Percentiles rank a stretch among this genome's conserved stretches.
Conservation (phyloP, 73 alveolate genomes). For the Strombidium stylifer region DNA sequence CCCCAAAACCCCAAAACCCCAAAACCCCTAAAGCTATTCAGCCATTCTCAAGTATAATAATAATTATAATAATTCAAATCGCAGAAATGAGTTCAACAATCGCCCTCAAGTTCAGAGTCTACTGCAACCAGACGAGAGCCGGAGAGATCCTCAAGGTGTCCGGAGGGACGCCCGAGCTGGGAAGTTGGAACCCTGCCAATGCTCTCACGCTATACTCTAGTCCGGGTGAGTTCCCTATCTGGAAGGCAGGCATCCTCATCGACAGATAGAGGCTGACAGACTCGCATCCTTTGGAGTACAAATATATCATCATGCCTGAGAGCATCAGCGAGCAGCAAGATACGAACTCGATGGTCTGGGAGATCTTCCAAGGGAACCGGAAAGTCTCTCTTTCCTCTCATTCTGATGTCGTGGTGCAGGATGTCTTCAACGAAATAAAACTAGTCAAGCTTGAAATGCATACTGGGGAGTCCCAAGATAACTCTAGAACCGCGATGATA, state of each 20-base stretch:
- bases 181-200: slow-evolving; percentile 18
- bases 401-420: slow-evolving; percentile 11
- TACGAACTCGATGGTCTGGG: slow-evolving; percentile 13
- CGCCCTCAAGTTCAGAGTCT: background rate
- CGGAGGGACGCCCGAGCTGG: slow-evolving; percentile 12
- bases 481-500: no score
- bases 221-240: slow-evolving; percentile 23
- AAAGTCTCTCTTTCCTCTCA: no score
- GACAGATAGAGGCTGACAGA: background rate
- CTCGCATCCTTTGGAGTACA: slow-evolving; percentile 6
- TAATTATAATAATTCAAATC: background rate
- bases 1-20: background rate
- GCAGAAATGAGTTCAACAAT: background rate
- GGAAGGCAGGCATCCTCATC: slow-evolving; percentile 1
- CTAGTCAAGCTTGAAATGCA: no score
- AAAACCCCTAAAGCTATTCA: background rate
- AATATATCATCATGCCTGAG: slow-evolving; percentile 2
- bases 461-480: no score
- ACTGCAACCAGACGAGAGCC: slow-evolving; percentile 5
- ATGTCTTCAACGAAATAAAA: slow-evolving; percentile 12
- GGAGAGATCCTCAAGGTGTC: slow-evolving; percentile 15
- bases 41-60: background rate
- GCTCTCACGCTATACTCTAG: background rate
- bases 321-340: background rate
- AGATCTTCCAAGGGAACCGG: slow-evolving; percentile 20